These are phyloP conservation scores for Fusarium aywerte DNA, from an alignment of 2,329 filamentous ascomycete species.

Conservation along the genomic window DNA sequence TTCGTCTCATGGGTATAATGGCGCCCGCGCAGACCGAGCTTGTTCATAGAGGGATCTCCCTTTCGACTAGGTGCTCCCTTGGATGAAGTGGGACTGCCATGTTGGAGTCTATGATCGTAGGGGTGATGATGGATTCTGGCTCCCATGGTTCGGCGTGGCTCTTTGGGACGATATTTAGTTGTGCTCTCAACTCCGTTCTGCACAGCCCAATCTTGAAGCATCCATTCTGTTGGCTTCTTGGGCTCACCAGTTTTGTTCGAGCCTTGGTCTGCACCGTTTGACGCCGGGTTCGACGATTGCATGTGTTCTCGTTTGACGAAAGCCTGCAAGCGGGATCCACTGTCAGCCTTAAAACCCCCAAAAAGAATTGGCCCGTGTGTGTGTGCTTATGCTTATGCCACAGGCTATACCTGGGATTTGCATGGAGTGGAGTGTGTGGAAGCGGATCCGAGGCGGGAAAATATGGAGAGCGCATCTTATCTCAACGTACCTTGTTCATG, in stretches of 20 bases:
- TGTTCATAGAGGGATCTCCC: slow-evolving; percentile 50
- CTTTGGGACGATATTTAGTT: slow-evolving; percentile 75
- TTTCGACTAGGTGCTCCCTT: slow-evolving; percentile 50
- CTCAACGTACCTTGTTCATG: slow-evolving; percentile 82
- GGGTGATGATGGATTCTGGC: slow-evolving; percentile 28
- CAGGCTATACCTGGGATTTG: slow-evolving; percentile 10
- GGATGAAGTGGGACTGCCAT: slow-evolving; percentile 45
- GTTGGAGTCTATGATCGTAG: slow-evolving; percentile 34
- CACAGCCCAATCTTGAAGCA: slow-evolving; percentile 76
- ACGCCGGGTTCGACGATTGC: slow-evolving; percentile 43
- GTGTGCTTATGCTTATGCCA: slow-evolving; percentile 20
- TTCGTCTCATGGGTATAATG: slow-evolving; percentile 37
- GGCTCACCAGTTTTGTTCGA: slow-evolving; percentile 50
- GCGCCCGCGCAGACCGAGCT: slow-evolving; percentile 41
- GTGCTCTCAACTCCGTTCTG: slow-evolving; percentile 83
- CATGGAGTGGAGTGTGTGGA: slow-evolving; percentile 8
- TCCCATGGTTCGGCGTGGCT: slow-evolving; percentile 45
- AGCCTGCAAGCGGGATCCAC: slow-evolving; percentile 47
- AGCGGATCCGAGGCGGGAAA: slow-evolving; percentile 26
- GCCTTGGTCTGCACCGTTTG: slow-evolving; percentile 13
- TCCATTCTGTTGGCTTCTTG: slow-evolving; percentile 81
- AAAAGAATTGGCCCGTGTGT: slow-evolving; percentile 24
- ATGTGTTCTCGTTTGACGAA: slow-evolving; percentile 55
- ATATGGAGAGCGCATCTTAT: slow-evolving; percentile 19
- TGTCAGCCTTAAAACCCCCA: slow-evolving; percentile 29